Evolutionary conservation across 2,329 filamentous ascomycete species (phyloP).

Genomic region (Aspergillus brasiliensis): DNA sequence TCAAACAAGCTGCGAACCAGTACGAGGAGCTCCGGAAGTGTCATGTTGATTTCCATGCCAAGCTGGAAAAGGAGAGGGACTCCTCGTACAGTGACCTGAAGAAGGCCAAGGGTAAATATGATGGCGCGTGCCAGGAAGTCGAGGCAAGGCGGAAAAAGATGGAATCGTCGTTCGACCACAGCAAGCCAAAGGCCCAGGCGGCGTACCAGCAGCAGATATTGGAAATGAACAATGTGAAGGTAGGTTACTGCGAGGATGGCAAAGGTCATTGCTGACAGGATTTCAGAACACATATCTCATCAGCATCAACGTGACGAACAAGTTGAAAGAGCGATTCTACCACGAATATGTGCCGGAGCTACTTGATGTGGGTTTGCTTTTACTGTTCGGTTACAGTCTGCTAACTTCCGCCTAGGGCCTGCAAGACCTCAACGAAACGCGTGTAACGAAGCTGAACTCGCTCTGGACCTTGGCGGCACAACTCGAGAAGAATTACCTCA

Average conservation of each 20-base stretch:
- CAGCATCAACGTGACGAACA: slow-evolving; percentile 93
- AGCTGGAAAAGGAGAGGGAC: slow-evolving; percentile 87
- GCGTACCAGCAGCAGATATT: slow-evolving; percentile 88
- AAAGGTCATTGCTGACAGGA: slow-evolving; percentile 24
- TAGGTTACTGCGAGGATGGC: slow-evolving; percentile 12
- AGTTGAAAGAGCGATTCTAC: slow-evolving; percentile 96
- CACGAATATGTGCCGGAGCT: slow-evolving; percentile 95
- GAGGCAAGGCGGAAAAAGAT: slow-evolving; percentile 93
- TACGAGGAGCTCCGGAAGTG: slow-evolving; percentile 93
- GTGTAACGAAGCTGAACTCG: slow-evolving; percentile 78
- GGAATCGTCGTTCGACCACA: slow-evolving; percentile 83
- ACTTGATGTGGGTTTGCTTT: slow-evolving; percentile 67
- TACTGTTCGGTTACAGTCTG: neutral
- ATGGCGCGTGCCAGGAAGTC: slow-evolving; percentile 88
- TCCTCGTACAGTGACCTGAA: slow-evolving; percentile 78
- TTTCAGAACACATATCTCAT: slow-evolving; percentile 91
- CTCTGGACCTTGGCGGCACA: slow-evolving; percentile 80
- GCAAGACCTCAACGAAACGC: slow-evolving; percentile 90
- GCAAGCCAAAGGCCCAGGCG: slow-evolving; percentile 84
- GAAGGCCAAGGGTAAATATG: slow-evolving; percentile 92
- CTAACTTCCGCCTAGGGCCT: slow-evolving; percentile 54
- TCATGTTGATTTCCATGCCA: slow-evolving; percentile 84
- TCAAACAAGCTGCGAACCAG: slow-evolving; percentile 71
- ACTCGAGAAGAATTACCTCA: slow-evolving; percentile 78
- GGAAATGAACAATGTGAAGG: slow-evolving; percentile 95